Percentiles rank a stretch among this genome's conserved stretches.
phyloP scores from a whole-genome alignment of 1,284 basidiomycete species.

The Ustilago crameri region DNA sequence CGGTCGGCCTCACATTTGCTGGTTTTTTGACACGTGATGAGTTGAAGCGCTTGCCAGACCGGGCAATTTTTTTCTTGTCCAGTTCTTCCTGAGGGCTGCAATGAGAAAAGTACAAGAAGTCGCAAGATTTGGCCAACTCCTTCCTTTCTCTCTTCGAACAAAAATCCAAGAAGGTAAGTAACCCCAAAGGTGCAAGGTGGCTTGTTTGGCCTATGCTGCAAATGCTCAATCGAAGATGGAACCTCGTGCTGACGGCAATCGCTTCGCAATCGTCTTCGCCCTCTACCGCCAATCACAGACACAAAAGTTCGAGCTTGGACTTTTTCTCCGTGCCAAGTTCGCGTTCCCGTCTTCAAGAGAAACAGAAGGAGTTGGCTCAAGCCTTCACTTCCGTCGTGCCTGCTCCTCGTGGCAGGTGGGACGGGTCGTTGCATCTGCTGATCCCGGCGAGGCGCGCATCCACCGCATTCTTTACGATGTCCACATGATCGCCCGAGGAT shows the following conservation, averaged over 20 bases:
- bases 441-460: conserved; percentile 40
- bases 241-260: background rate
- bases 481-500: conserved; percentile 38
- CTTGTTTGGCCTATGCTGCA: background rate
- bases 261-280: background rate
- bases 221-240: background rate
- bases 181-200: background rate
- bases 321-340: conserved; percentile 55
- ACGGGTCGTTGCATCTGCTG: conserved; percentile 45
- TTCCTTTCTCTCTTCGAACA: conserved; percentile 52
- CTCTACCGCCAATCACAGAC: conserved; percentile 24
- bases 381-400: conserved; percentile 33
- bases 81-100: conserved; percentile 3
- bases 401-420: conserved; percentile 35
- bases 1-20: no score
- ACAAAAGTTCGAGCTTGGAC: conserved; percentile 60
- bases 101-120: conserved; percentile 27
- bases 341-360: conserved; percentile 61
- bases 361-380: conserved; percentile 34
- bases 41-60: no score
- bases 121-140: background rate
- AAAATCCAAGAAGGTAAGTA: conserved; percentile 56
- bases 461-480: conserved; percentile 34
- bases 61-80: conserved; percentile 2
- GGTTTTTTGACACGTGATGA: no score